phyloP scores from a whole-genome alignment of 2,329 filamentous ascomycete genomes.

The Xylariaceae sp. region DNA sequence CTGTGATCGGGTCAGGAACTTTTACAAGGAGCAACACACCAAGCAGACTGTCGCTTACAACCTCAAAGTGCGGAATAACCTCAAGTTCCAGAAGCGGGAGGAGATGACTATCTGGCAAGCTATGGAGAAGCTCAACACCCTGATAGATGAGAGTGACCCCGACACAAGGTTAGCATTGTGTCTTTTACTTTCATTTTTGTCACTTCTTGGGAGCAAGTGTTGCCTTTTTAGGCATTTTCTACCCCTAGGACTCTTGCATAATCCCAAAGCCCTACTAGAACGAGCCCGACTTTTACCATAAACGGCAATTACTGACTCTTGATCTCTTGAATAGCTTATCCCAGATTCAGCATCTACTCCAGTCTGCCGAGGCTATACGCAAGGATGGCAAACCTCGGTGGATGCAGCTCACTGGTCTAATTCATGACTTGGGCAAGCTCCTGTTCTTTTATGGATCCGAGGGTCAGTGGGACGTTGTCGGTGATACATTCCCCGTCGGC shows the following conservation, averaged over 20 bases:
- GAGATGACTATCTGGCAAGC: slow-evolving; percentile 90
- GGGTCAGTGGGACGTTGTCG: slow-evolving; percentile 93
- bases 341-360: slow-evolving; percentile 89
- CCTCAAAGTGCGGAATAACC: slow-evolving; percentile 76
- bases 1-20: slow-evolving; percentile 83
- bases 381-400: slow-evolving; percentile 82
- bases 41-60: slow-evolving; percentile 86
- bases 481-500: slow-evolving; percentile 82
- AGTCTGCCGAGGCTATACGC: slow-evolving; percentile 88
- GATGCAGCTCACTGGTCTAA: slow-evolving; percentile 80
- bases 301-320: too few species aligned
- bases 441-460: slow-evolving; percentile 82
- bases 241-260: too few species aligned
- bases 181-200: too few species aligned
- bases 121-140: slow-evolving; percentile 89
- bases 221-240: too few species aligned
- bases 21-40: slow-evolving; percentile 77
- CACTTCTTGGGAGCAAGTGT: too few species aligned
- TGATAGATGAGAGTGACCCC: slow-evolving; percentile 90
- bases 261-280: too few species aligned
- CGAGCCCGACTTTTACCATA: too few species aligned
- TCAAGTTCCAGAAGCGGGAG: slow-evolving; percentile 67
- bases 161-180: too few species aligned
- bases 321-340: too few species aligned
- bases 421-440: slow-evolving; percentile 82